phyloP scores from a whole-genome alignment of 768 basidiomycete genomes.

The Trametopsis cervina region DNA sequence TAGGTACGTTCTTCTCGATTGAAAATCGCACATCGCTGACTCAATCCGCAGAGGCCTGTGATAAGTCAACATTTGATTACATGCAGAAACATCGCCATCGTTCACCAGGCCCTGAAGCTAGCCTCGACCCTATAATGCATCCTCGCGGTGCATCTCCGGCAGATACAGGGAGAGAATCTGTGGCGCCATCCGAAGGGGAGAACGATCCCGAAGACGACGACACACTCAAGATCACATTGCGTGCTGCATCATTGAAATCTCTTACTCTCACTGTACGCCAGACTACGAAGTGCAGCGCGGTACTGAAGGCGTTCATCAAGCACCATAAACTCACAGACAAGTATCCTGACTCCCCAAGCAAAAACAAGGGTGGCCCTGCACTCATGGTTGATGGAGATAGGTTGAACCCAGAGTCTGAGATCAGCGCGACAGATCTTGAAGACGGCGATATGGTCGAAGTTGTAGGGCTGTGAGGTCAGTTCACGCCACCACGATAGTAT shows the following conservation, averaged over 20 bases:
- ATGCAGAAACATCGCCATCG: slow-evolving; percentile 34
- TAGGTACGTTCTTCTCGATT: slow-evolving; percentile 40
- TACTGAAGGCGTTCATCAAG: slow-evolving; percentile 70
- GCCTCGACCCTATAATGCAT: background rate
- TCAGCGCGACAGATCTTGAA: slow-evolving; percentile 65
- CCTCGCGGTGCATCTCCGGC: slow-evolving; percentile 19
- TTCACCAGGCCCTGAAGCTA: background rate
- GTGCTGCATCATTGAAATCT: slow-evolving; percentile 48
- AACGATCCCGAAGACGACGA: slow-evolving; percentile 35
- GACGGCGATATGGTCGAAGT: slow-evolving; percentile 80
- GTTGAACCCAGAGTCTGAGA: slow-evolving; percentile 50
- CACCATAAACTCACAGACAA: slow-evolving; percentile 53
- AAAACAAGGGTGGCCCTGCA: slow-evolving; percentile 35
- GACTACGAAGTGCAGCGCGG: slow-evolving; percentile 69
- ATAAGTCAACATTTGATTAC: slow-evolving; percentile 56
- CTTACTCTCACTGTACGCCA: slow-evolving; percentile 64
- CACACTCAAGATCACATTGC: slow-evolving; percentile 60
- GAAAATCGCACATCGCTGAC: too few species aligned
- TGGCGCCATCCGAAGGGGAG: slow-evolving; percentile 12
- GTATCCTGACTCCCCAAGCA: slow-evolving; percentile 29
- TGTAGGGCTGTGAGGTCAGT: slow-evolving; percentile 43
- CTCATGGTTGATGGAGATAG: slow-evolving; percentile 68
- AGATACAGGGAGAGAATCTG: slow-evolving; percentile 13
- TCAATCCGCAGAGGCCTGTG: slow-evolving; percentile 56
- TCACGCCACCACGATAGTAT: too few species aligned